Percentiles rank a stretch among this genome's conserved stretches.
phyloP scores from a whole-genome alignment of 176 grass and related monocot species.

The Musa beccarii region DNA sequence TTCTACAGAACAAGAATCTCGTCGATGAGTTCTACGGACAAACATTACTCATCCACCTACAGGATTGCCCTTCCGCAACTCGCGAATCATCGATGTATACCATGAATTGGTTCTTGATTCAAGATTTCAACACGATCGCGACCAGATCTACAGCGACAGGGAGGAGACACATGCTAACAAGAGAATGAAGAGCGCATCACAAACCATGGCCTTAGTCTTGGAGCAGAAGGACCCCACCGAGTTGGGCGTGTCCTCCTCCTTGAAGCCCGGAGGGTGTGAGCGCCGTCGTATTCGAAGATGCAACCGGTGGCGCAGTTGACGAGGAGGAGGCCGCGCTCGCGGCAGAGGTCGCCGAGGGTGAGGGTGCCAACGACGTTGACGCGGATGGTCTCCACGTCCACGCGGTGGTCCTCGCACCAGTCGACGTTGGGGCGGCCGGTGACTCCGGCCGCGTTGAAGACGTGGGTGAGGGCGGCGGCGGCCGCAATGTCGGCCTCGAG shows the following conservation, averaged over 20 bases:
- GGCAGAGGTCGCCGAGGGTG: conserved; percentile 1
- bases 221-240: conserved; percentile 83
- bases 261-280: conserved; percentile 57
- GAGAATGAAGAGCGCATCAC: neutral
- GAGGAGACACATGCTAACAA: neutral
- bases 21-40: too few relatives aligned
- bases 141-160: neutral
- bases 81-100: too few relatives aligned
- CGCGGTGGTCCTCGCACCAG: conserved; percentile 5
- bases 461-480: neutral
- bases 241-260: conserved; percentile 80
- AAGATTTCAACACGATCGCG: neutral
- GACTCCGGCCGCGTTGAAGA: conserved; percentile 6
- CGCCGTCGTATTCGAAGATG: conserved; percentile 81
- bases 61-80: too few relatives aligned
- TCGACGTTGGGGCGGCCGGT: conserved; percentile 4
- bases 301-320: conserved; percentile 78
- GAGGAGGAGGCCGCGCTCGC: conserved; percentile 44
- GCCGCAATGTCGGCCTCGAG: conserved; percentile 2
- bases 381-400: neutral
- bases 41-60: too few relatives aligned
- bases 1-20: too few relatives aligned
- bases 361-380: conserved; percentile 8
- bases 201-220: conserved; percentile 90
- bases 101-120: too few relatives aligned